Evolutionary conservation across 2,329 filamentous ascomycete species (phyloP), one percentile per base, ranked within the genome.

Genomic region (Thielaviopsis euricoi): DNA sequence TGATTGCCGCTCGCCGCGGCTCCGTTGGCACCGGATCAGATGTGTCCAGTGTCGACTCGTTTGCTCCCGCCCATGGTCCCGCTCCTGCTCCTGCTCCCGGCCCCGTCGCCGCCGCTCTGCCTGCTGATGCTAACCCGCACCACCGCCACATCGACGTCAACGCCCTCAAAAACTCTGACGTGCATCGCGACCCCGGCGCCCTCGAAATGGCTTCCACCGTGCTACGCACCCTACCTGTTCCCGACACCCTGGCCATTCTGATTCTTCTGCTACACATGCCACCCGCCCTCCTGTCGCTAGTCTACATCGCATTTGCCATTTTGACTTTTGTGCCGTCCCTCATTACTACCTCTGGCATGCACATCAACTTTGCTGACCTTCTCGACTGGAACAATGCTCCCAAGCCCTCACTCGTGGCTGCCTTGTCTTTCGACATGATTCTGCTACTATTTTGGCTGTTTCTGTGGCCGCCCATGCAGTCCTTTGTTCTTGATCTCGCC

Each of bases 241-340:
- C 89, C 73, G 91, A 97, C 73, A 95, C 91, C 61, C 88, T 96
- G 71, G 89, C 91, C 68, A 95, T 97, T 66, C 82, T 97, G 69
- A 95, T 96, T 71, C 87, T 96, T 65, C 81, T 97, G 64, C 86
- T 96, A 71, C 90, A 95, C 68, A 82, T 96, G 10, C 90, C 91
- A 29, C 88, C 90, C 22, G 84, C 91, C 66, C 83, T 91, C 60
- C 79, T 96, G 66, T 91, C 89, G 62, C 77, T 89, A 69, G 88
- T 95, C 66, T 94, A 96, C 71, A 85, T 89, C 67, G 80, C 95
- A 64, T 97, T 96, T 72, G 89, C 91, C 64, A 85, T 89, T 63
- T 79, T 96, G 67, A 96, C 90, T 53, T 94, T 96, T 68, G 89
- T 95, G 62, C 87, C 89, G 52, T 87, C 89, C 19, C 81, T 85